These are phyloP conservation scores for Aspergillus pseudonomiae DNA, from an alignment of 2,329 filamentous ascomycete genomes.

Conservation along the genomic window DNA sequence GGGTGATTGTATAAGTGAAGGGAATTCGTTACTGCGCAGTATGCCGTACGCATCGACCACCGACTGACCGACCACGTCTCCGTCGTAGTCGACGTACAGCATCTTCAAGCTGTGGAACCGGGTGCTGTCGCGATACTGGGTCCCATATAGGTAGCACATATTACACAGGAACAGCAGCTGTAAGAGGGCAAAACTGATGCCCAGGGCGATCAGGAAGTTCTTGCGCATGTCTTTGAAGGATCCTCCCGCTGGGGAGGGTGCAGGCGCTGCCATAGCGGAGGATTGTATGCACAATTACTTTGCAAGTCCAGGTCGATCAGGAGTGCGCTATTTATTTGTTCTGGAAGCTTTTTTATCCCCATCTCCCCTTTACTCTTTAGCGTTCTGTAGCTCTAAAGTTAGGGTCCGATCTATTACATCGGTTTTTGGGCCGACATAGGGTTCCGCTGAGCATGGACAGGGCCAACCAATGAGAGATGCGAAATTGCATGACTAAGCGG, in stretches of 20 bases:
- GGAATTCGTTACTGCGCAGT: conserved; percentile 12
- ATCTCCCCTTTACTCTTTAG: neutral
- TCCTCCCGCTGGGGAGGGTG: neutral
- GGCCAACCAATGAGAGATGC: neutral
- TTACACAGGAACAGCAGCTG: conserved; percentile 19
- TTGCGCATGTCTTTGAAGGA: neutral
- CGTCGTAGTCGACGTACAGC: conserved; percentile 37
- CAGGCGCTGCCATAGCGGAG: neutral
- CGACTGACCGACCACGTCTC: conserved; percentile 31
- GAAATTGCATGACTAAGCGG: conserved; percentile 1
- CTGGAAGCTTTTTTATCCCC: neutral
- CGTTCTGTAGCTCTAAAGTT: neutral
- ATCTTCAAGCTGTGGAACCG: conserved; percentile 32
- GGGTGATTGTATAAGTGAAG: conserved; percentile 9
- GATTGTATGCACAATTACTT: too few relatives aligned
- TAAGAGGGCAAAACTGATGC: conserved; percentile 11
- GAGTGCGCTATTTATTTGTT: neutral
- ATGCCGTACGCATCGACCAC: conserved; percentile 28
- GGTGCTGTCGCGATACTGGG: conserved; percentile 12
- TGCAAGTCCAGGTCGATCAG: rapidly evolving
- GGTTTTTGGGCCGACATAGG: neutral
- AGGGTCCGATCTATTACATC: neutral
- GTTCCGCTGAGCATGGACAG: neutral
- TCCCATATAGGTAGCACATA: conserved; percentile 23
- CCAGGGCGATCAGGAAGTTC: neutral